phyloP scores from a whole-genome alignment of 2,329 filamentous ascomycete genomes.

The Colletotrichum neosansevieriae region DNA sequence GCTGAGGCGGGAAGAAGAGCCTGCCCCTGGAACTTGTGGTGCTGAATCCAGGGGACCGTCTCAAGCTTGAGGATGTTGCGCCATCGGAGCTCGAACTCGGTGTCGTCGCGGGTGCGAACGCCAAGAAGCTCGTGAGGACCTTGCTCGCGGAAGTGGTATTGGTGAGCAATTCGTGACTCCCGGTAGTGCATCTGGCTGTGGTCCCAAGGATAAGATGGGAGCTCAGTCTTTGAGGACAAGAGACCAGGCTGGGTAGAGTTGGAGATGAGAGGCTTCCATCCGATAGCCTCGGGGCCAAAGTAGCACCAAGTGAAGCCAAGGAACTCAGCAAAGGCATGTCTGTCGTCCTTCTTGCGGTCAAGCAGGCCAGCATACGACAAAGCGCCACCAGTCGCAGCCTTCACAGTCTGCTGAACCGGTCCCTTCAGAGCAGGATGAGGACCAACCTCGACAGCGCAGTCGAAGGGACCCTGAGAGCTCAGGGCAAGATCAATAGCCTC shows the following conservation, averaged over 20 bases:
- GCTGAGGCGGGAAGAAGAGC: conserved; percentile 59
- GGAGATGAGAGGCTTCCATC: conserved; percentile 44
- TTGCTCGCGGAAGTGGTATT: conserved; percentile 47
- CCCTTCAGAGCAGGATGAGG: conserved; percentile 56
- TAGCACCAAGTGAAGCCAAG: conserved; percentile 50
- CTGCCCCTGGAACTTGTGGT: conserved; percentile 52
- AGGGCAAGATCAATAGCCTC: conserved; percentile 39
- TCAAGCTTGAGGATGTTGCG: conserved; percentile 42
- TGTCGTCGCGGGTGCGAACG: conserved; percentile 29
- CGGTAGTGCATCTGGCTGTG: conserved; percentile 52
- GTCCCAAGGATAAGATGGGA: conserved; percentile 55
- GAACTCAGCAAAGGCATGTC: conserved; percentile 48
- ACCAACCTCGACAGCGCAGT: conserved; percentile 49
- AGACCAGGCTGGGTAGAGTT: conserved; percentile 43
- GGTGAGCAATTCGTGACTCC: conserved; percentile 47
- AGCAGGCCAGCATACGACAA: conserved; percentile 51
- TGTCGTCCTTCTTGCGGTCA: conserved; percentile 47
- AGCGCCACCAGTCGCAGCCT: conserved; percentile 50
- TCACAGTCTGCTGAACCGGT: conserved; percentile 56
- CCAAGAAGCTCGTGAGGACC: conserved; percentile 52
- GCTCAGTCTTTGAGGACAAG: conserved; percentile 40
- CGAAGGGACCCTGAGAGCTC: conserved; percentile 36
- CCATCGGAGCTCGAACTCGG: conserved; percentile 40
- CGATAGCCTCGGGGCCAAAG: conserved; percentile 43
- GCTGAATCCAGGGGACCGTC: conserved; percentile 51